A percentile compares a stretch with the other conserved stretches of the same genome.
Conservation (phyloP, 2,329 filamentous ascomycete species). For the Teratosphaeria zuluensis region DNA sequence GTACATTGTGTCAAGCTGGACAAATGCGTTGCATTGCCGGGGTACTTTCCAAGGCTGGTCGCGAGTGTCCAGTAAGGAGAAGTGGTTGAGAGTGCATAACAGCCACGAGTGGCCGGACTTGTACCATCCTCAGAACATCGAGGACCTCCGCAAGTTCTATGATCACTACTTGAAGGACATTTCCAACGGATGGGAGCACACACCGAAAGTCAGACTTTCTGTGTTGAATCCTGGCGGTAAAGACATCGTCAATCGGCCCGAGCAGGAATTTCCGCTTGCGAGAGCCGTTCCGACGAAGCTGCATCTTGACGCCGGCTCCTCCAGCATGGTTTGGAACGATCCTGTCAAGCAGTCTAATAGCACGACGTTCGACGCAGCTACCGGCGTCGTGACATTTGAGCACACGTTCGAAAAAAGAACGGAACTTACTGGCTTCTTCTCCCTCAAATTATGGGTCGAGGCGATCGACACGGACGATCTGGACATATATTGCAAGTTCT, state of each 20-base stretch:
- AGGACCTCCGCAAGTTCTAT: slow-evolving; percentile 37
- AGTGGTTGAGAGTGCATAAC: slow-evolving; percentile 36
- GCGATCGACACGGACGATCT: background rate
- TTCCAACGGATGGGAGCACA: slow-evolving; percentile 38
- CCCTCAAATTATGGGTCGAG: background rate
- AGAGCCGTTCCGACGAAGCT: background rate
- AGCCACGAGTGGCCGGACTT: slow-evolving; percentile 40
- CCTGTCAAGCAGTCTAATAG: background rate
- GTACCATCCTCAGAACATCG: slow-evolving; percentile 25
- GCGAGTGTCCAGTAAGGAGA: slow-evolving; percentile 29
- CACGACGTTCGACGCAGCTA: background rate
- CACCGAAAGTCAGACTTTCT: slow-evolving; percentile 35
- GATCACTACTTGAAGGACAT: slow-evolving; percentile 36
- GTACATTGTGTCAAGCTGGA: slow-evolving; percentile 16
- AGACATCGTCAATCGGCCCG: background rate
- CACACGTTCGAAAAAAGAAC: background rate
- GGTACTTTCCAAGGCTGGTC: slow-evolving; percentile 27
- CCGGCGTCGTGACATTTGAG: background rate
- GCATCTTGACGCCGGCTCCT: background rate
- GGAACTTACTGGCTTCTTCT: background rate
- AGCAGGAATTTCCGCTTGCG: background rate
- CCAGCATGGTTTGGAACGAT: background rate
- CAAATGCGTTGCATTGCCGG: slow-evolving; percentile 10
- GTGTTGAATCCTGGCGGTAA: slow-evolving; percentile 17
- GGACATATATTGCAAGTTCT: background rate